phyloP scores from a whole-genome alignment of 2,329 filamentous ascomycete species.

The Penicillium sp. region DNA sequence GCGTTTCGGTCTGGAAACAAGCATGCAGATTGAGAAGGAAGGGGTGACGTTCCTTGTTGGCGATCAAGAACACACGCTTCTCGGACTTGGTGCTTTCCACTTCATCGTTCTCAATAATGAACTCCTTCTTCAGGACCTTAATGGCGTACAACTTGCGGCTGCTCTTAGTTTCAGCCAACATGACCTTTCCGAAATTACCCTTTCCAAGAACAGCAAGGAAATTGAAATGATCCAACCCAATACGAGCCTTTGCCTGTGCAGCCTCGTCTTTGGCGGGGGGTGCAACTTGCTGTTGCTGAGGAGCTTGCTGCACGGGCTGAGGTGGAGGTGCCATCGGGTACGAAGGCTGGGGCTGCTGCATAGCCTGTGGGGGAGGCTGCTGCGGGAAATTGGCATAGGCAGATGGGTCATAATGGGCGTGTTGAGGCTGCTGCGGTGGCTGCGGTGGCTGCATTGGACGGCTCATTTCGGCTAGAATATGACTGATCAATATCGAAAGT shows the following conservation, averaged over 20 bases:
- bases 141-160: constrained; percentile 93
- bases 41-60: constrained; percentile 94
- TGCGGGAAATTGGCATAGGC: constrained; percentile 44
- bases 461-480: constrained; percentile 40
- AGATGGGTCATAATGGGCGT: constrained; percentile 48
- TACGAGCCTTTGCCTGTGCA: constrained; percentile 58
- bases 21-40: constrained; percentile 95
- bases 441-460: constrained; percentile 38
- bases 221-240: constrained; percentile 98
- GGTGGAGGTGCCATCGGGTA: constrained; percentile 33
- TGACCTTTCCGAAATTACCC: constrained; percentile 99
- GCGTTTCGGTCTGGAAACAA: constrained; percentile 97
- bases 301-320: constrained; percentile 22
- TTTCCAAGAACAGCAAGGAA: constrained; percentile 98
- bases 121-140: constrained; percentile 99
- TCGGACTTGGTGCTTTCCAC: constrained; percentile 97
- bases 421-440: constrained; percentile 45
- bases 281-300: constrained; percentile 25
- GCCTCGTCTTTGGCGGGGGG: constrained; percentile 31
- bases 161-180: constrained; percentile 96
- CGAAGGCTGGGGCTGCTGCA: constrained; percentile 26
- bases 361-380: constrained; percentile 29
- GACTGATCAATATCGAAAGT: constrained; percentile 30
- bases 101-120: constrained; percentile 99
- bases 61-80: constrained; percentile 95